Evolutionary conservation across 108 stramenopile genomes (phyloP), one percentile per base, ranked within the genome.

Genomic region (Cyclotella choctawhatcheeana): DNA sequence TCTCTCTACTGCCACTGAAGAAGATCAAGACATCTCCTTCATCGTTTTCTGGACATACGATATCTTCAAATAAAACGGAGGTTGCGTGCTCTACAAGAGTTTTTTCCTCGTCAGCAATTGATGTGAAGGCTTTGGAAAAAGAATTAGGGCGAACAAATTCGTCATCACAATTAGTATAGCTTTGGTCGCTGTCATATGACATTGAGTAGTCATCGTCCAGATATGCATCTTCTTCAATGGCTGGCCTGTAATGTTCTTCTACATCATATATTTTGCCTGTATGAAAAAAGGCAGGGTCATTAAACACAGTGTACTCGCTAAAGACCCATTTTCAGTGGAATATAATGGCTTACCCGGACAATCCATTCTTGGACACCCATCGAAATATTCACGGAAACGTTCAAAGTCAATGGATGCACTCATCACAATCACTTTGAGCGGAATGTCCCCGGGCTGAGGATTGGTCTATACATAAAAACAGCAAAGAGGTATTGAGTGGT

Each of bases 1-100:
- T 55, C 17, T 55, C 54, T 5, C 54, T 22, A 16, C 54, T 55
- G 8, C 54, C 54, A 27, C 54, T 55, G 54, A 55, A 55, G 27
- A 55, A 55, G 6, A 55, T 55, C 12, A 55, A 30, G 5, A 55
- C 54, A 27, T 55, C 26, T 3, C 54, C 54, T 12, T 55, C 25
- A 5, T 27, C 54, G 2, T 24, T 27, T 3, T 7, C 16, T 55
- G 21, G 5, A 30, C 29, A 55, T 5, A 55, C 29, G 25, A 55
- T 55, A 26, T 55, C 54, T 5, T 55, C 29, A 30, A 55, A 55
- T 55, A 55, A 16, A 10, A 55, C 54, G 5, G 54, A 55, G 5
- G 54, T 55, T 7, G 54, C 54, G 27, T 55, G 54, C 17, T 30
- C 3, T 5, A 55, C 54, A 27, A 55, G 29, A 55, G 5, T 55